phyloP scores from a whole-genome alignment of 2,329 filamentous ascomycete species.

The Nemania serpens region DNA sequence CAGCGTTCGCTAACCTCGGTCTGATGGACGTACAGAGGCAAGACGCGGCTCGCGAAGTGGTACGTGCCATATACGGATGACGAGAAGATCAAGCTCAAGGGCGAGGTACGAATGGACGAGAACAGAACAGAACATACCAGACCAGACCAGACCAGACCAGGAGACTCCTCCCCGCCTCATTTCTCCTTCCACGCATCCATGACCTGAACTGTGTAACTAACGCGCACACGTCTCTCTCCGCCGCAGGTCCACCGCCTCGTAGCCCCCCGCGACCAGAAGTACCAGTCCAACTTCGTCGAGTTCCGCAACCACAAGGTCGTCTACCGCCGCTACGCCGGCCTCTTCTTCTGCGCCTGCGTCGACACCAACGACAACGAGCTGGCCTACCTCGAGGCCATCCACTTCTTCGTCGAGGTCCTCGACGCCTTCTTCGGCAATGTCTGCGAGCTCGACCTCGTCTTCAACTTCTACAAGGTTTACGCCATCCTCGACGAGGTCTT shows the following conservation, averaged over 20 bases:
- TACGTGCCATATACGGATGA: slow-evolving; percentile 98
- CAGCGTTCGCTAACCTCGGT: slow-evolving; percentile 10
- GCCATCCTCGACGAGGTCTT: slow-evolving; percentile 99
- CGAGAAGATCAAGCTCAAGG: slow-evolving; percentile 98
- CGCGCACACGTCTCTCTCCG: not conserved
- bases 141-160: not conserved
- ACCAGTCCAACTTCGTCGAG: slow-evolving; percentile 99
- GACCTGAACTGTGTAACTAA: not conserved
- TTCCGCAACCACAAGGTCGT: slow-evolving; percentile 94
- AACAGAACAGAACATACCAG: not conserved
- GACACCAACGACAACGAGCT: slow-evolving; percentile 99
- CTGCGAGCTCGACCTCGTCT: slow-evolving; percentile 91
- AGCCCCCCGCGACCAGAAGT: slow-evolving; percentile 96
- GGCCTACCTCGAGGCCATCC: slow-evolving; percentile 94
- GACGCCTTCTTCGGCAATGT: slow-evolving; percentile 99
- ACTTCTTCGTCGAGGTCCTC: slow-evolving; percentile 98
- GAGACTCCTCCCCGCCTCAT: not conserved
- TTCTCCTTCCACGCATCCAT: not conserved
- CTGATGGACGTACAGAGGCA: slow-evolving; percentile 63
- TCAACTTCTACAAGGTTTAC: slow-evolving; percentile 88
- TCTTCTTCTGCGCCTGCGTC: slow-evolving; percentile 99
- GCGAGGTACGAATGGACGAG: slow-evolving; percentile 67
- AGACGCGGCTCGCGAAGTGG: slow-evolving; percentile 98
- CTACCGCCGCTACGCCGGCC: slow-evolving; percentile 93
- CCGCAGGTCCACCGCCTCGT: slow-evolving; percentile 90